A percentile compares a stretch with the other conserved stretches of the same genome.
Conservation (phyloP, 2,329 filamentous ascomycete species). For the Apiospora koreana region DNA sequence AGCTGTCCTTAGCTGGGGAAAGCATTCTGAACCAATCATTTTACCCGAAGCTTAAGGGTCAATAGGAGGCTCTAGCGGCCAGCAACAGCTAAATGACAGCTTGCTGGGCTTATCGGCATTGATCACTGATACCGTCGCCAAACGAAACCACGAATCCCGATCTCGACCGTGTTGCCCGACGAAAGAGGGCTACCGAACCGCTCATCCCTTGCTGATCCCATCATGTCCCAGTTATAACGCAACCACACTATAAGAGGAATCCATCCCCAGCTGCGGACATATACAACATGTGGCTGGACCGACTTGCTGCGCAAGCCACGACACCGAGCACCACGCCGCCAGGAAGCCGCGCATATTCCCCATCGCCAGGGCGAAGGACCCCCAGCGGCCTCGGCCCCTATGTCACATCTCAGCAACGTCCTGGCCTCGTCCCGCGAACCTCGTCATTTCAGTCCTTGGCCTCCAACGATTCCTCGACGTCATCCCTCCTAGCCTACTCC, state of each 20-base stretch:
- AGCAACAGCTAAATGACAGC: background rate
- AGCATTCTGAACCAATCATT: background rate
- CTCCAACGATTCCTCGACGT: constrained; percentile 75
- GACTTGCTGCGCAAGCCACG: constrained; percentile 72
- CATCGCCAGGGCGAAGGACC: constrained; percentile 63
- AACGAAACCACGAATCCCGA: background rate
- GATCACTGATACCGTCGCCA: background rate
- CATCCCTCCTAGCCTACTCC: constrained; percentile 65
- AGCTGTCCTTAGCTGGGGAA: background rate
- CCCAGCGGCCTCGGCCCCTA: constrained; percentile 70
- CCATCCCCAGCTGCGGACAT: background rate
- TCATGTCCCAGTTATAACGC: constrained; percentile 1
- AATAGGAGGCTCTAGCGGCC: background rate
- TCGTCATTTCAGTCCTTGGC: constrained; percentile 79
- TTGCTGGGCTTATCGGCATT: constrained; percentile 1
- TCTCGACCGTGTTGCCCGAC: background rate
- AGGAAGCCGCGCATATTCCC: constrained; percentile 70
- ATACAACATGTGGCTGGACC: constrained; percentile 84
- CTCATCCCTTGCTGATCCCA: background rate
- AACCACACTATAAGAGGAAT: background rate
- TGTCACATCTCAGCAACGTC: constrained; percentile 63
- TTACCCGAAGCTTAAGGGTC: background rate
- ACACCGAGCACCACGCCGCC: constrained; percentile 56
- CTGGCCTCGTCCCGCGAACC: constrained; percentile 63
- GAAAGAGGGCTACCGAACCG: background rate